Percentiles rank a stretch among this genome's conserved stretches.
phyloP scores from a whole-genome alignment of 306 rosid species.

The Acacia melanoxylon region DNA sequence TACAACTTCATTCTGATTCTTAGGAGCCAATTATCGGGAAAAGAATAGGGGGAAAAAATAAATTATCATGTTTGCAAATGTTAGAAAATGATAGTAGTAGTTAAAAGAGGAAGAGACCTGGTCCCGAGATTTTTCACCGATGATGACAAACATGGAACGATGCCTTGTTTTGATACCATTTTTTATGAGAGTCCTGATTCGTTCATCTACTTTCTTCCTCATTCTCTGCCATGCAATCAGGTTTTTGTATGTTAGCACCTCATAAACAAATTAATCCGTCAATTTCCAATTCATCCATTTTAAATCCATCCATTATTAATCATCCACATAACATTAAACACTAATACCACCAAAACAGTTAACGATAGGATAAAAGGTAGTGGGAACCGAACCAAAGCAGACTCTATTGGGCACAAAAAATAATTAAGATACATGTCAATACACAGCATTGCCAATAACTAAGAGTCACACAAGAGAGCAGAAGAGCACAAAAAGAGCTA shows the following conservation, averaged over 20 bases:
- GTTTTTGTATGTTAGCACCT: too few relatives aligned
- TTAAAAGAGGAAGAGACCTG: slow-evolving; percentile 45
- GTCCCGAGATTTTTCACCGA: slow-evolving; percentile 92
- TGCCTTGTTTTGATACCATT: slow-evolving; percentile 88
- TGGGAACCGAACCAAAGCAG: neutral
- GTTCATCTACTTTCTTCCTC: slow-evolving; percentile 97
- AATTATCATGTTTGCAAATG: neutral
- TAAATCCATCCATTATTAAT: neutral
- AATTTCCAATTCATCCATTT: slow-evolving; percentile 1
- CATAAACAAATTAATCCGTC: neutral
- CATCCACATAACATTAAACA: too few relatives aligned
- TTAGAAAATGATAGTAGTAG: neutral
- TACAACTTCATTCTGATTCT: neutral
- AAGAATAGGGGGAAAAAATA: neutral
- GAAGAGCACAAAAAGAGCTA: too few relatives aligned
- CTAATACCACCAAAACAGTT: neutral
- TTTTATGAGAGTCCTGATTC: slow-evolving; percentile 85
- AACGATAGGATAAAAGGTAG: neutral
- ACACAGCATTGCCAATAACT: too few relatives aligned
- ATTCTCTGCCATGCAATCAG: slow-evolving; percentile 34
- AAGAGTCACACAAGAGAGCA: too few relatives aligned
- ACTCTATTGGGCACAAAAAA: neutral
- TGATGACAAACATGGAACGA: slow-evolving; percentile 80
- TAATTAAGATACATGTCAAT: too few relatives aligned
- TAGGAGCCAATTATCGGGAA: neutral